A percentile compares a stretch with the other conserved stretches of the same genome.
Conservation (phyloP, 805 yeast genomes). For the Crinitomyces ghanaensis region DNA sequence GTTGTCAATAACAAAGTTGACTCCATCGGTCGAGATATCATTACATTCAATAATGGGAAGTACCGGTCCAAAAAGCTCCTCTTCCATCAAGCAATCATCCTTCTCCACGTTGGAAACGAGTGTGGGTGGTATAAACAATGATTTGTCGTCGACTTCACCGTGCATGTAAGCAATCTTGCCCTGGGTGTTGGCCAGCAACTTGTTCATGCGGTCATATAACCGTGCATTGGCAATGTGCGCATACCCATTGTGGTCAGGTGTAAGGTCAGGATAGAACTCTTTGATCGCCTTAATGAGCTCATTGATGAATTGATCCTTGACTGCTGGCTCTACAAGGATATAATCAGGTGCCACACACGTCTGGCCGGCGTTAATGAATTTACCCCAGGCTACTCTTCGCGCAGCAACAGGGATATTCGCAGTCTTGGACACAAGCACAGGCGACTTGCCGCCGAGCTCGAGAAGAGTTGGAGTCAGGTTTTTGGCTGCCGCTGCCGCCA, state of each 20-base stretch:
- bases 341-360: conserved; percentile 88
- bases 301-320: conserved; percentile 41
- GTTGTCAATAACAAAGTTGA: conserved; percentile 28
- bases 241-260: conserved; percentile 30
- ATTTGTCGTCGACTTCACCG: conserved; percentile 24
- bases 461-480: conserved; percentile 66
- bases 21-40: conserved; percentile 20
- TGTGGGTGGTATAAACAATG: conserved; percentile 54
- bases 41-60: conserved; percentile 57
- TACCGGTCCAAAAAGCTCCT: conserved; percentile 78
- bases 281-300: conserved; percentile 31
- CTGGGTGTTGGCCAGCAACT: conserved; percentile 27
- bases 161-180: conserved; percentile 38
- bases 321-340: conserved; percentile 48
- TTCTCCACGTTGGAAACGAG: conserved; percentile 50
- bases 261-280: conserved; percentile 29
- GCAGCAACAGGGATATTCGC: conserved; percentile 33
- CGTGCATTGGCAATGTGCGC: conserved; percentile 50
- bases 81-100: conserved; percentile 60
- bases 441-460: conserved; percentile 91
- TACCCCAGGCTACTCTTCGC: conserved; percentile 65
- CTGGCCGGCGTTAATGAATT: conserved; percentile 75
- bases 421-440: conserved; percentile 51
- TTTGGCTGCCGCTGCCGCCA: conserved; percentile 76
- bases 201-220: conserved; percentile 32